Evolutionary conservation across 2,329 filamentous ascomycete genomes (phyloP), one percentile per base, ranked within the genome.

Genomic region (Graphiopsis chlorocephala): DNA sequence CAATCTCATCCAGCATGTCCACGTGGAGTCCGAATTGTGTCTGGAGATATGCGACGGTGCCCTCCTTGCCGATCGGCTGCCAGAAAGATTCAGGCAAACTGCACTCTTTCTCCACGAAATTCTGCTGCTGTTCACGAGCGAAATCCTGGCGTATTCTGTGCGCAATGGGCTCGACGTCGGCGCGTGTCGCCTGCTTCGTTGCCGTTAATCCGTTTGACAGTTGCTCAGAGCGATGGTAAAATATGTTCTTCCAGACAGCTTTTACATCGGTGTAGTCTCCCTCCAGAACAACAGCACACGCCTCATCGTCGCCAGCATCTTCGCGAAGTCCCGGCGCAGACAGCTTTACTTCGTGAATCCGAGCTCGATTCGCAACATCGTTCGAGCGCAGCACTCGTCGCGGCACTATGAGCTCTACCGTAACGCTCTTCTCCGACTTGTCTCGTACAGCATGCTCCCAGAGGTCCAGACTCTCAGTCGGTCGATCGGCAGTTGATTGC

Each of bases 401-500:
- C 12, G 56, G 52, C 1, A 70, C 26, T 29, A 63, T 57, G 5
- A 67, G 4, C 26, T 67, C 66, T 17, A 68, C 8, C 5, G 28
- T 45, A 14, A 47, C 26, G 0, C 17, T 57, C 3, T 45, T 26
- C 11, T 42, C 20, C n/a, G 69, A 67, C 8, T 66, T 64, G 38
- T 67, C 65, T 15, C 71, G 67, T 11, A 72, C 62, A n/a, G 66
- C 65, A n/a, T 62, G 48, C 15, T 70, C 63, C 48, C 66, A 66
- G 7, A 65, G 58, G 33, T 63, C 12, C 25, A 72, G 35, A 8
- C 57, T 63, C 12, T 48, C 33, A 63, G 68, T 71, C 4, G 71
- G 68, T 45, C 58, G 55, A 23, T 68, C 66, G 14, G 42, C 31
- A 20, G 63, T 55, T 12, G 63, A 65, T 26, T 61, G 47, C n/a